These are phyloP conservation scores for Aspergillus udagawae DNA, from an alignment of 2,329 filamentous ascomycete species.

Conservation along the genomic window DNA sequence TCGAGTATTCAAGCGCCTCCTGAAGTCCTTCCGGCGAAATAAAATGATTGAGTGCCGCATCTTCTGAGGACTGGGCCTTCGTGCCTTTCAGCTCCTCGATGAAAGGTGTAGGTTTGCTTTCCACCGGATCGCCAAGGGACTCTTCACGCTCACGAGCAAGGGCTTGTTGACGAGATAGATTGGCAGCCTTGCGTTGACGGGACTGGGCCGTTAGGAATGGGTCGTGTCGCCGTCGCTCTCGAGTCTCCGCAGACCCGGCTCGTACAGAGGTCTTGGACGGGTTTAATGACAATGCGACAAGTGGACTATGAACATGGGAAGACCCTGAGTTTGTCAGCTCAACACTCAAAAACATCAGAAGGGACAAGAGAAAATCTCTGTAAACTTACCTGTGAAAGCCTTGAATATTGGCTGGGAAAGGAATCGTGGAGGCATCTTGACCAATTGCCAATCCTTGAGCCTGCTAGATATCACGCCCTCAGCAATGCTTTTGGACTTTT, in stretches of 20 bases:
- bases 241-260: conserved; percentile 61
- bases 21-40: conserved; percentile 65
- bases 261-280: conserved; percentile 53
- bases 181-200: conserved; percentile 77
- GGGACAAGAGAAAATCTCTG: conserved; percentile 13
- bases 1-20: conserved; percentile 62
- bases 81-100: conserved; percentile 46
- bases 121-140: conserved; percentile 71
- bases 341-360: background rate
- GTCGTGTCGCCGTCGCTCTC: conserved; percentile 66
- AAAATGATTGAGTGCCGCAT: conserved; percentile 66
- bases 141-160: conserved; percentile 62
- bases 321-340: conserved; percentile 20
- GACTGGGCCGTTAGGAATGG: conserved; percentile 80
- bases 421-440: conserved; percentile 66
- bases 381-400: conserved; percentile 56
- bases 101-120: conserved; percentile 76
- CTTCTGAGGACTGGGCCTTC: conserved; percentile 14
- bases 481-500: conserved; percentile 5
- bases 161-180: conserved; percentile 68
- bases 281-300: conserved; percentile 52
- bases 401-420: conserved; percentile 57
- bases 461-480: conserved; percentile 4
- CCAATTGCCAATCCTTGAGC: conserved; percentile 1
- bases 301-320: conserved; percentile 36